A percentile compares a stretch with the other conserved stretches of the same genome.
Evolutionary conservation across 176 grass and related monocot genomes (phyloP).

Genomic region (Thalia dealbata): DNA sequence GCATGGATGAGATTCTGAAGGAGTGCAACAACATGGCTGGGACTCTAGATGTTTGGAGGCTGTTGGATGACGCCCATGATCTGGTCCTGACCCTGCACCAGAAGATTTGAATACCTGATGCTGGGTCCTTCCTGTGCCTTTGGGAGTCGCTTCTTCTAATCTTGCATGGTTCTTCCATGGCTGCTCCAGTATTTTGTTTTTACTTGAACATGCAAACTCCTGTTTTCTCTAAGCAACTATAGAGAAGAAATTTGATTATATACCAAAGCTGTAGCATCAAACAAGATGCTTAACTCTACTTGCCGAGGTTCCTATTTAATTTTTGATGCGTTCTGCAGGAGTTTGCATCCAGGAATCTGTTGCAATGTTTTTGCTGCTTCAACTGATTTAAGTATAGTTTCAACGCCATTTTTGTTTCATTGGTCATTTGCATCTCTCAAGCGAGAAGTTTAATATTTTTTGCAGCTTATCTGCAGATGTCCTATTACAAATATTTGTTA

Average conservation of each 20-base stretch:
- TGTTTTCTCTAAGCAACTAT: not conserved
- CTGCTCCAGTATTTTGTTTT: not conserved
- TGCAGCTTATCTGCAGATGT: no score
- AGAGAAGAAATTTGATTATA: not conserved
- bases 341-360: not conserved
- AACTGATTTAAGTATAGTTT: not conserved
- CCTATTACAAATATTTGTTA: no score
- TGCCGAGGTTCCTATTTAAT: not conserved
- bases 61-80: constrained; percentile 19
- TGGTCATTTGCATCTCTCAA: no score
- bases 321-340: not conserved
- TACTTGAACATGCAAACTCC: not conserved
- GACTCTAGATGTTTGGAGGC: constrained; percentile 11
- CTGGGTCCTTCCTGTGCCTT: not conserved
- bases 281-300: not conserved
- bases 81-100: constrained; percentile 1
- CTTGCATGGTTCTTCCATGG: not conserved
- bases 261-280: not conserved
- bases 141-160: not conserved
- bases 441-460: no score
- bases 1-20: constrained; percentile 6
- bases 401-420: no score
- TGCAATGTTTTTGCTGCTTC: not conserved
- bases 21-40: constrained; percentile 9
- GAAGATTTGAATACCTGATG: constrained; percentile 8